phyloP scores from a whole-genome alignment of 202 grass and related monocot genomes.

The Setaria italica region DNA sequence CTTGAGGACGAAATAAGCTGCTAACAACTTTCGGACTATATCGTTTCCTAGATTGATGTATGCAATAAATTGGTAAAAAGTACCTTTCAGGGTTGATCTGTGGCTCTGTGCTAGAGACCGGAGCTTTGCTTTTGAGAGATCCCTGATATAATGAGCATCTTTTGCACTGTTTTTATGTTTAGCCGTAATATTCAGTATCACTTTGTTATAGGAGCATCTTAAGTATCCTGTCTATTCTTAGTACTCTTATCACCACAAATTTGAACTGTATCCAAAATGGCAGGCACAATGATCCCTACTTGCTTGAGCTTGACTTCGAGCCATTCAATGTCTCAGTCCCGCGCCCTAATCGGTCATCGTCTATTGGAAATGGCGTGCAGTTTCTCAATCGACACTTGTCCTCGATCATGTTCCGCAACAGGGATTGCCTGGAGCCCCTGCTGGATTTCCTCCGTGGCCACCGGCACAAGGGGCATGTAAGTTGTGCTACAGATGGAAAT shows the following conservation, averaged over 20 bases:
- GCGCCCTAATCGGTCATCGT: conserved; percentile 75
- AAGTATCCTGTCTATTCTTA: not conserved
- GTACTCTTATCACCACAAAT: conserved; percentile 28
- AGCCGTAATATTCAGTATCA: not conserved
- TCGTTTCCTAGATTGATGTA: not conserved
- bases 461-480: conserved; percentile 84
- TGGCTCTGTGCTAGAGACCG: not conserved
- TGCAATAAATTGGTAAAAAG: not conserved
- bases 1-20: not conserved
- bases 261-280: conserved; percentile 32
- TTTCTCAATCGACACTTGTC: conserved; percentile 95
- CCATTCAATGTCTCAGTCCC: conserved; percentile 90
- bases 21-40: not conserved
- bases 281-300: conserved; percentile 60
- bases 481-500: conserved; percentile 31
- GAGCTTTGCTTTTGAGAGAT: not conserved
- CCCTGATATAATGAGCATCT: not conserved
- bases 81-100: conserved; percentile 5
- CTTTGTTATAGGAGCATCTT: not conserved
- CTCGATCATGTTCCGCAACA: conserved; percentile 96
- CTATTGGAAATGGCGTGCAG: conserved; percentile 96
- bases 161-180: not conserved
- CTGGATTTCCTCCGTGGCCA: conserved; percentile 90
- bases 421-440: conserved; percentile 86
- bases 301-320: conserved; percentile 94